Evolutionary conservation across 2,329 filamentous ascomycete genomes (phyloP).

Genomic region (Fusarium napiforme): DNA sequence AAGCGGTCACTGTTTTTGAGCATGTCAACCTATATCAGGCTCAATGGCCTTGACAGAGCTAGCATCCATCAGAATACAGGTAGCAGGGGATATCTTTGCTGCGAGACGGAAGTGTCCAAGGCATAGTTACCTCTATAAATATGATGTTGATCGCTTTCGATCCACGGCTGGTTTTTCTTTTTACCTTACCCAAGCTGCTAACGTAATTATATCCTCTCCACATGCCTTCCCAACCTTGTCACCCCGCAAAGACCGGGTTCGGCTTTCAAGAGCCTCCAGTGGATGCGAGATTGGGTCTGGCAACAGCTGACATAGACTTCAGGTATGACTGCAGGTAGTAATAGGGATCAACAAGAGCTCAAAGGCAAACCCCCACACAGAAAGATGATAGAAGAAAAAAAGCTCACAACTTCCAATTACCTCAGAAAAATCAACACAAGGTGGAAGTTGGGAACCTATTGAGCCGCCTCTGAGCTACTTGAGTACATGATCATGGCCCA

Average conservation of each 20-base stretch:
- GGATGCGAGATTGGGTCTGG: background rate
- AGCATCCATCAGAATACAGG: background rate
- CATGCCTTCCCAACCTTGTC: conserved; percentile 4
- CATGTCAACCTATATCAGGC: background rate
- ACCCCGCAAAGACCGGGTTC: conserved; percentile 21
- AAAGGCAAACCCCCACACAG: background rate
- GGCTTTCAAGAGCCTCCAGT: background rate
- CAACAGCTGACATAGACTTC: background rate
- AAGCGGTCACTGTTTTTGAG: conserved; percentile 13
- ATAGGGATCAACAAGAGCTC: background rate
- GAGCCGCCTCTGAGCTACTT: conserved; percentile 22
- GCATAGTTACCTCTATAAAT: background rate
- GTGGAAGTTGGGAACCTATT: conserved; percentile 8
- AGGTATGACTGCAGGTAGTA: background rate
- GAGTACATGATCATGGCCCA: background rate
- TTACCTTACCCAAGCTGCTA: background rate
- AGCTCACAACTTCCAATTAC: background rate
- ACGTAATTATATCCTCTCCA: conserved; percentile 2
- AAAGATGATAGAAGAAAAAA: background rate
- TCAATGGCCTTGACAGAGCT: background rate
- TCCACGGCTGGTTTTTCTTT: background rate
- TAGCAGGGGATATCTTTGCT: background rate
- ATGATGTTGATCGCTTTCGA: background rate
- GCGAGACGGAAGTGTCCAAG: background rate
- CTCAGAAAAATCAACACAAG: background rate